Evolutionary conservation across 2,329 filamentous ascomycete species (phyloP).

Genomic region (Aspergillus sp.): DNA sequence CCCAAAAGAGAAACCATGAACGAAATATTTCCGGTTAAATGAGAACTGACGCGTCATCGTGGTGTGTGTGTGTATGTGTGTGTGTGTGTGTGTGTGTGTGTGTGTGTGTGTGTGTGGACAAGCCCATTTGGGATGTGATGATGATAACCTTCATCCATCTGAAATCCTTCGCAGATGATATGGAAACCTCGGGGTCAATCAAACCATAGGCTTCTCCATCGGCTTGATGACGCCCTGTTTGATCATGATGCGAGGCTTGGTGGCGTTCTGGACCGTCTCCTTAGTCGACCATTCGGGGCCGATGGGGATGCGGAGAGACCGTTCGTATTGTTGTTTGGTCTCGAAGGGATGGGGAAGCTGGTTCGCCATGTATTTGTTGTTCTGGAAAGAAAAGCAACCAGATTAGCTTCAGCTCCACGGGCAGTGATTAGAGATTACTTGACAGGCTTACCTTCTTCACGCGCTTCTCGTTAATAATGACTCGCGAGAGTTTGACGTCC

Average conservation of each 20-base stretch:
- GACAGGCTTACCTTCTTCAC: constrained; percentile 63
- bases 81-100: too few species aligned
- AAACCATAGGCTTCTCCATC: constrained; percentile 66
- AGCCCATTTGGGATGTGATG: too few species aligned
- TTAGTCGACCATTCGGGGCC: constrained; percentile 97
- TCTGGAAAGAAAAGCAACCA: too few species aligned
- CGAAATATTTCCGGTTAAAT: too few species aligned
- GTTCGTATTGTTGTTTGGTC: constrained; percentile 79
- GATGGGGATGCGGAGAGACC: constrained; percentile 74
- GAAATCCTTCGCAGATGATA: too few species aligned
- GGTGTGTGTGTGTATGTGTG: too few species aligned
- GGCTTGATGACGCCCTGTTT: constrained; percentile 87
- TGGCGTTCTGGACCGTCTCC: constrained; percentile 80
- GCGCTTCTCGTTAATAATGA: constrained; percentile 88
- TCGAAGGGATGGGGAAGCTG: constrained; percentile 86
- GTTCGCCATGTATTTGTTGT: constrained; percentile 76
- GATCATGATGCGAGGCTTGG: constrained; percentile 79
- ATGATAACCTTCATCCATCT: too few species aligned
- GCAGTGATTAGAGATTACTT: background rate
- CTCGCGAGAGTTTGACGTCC: constrained; percentile 71
- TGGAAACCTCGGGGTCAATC: too few species aligned
- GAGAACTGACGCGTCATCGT: too few species aligned
- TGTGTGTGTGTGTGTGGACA: too few species aligned
- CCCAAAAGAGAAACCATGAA: too few species aligned
- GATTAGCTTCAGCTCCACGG: constrained; percentile 6